phyloP scores from a whole-genome alignment of 306 rosid genomes.

The Cucurbita moschata region DNA sequence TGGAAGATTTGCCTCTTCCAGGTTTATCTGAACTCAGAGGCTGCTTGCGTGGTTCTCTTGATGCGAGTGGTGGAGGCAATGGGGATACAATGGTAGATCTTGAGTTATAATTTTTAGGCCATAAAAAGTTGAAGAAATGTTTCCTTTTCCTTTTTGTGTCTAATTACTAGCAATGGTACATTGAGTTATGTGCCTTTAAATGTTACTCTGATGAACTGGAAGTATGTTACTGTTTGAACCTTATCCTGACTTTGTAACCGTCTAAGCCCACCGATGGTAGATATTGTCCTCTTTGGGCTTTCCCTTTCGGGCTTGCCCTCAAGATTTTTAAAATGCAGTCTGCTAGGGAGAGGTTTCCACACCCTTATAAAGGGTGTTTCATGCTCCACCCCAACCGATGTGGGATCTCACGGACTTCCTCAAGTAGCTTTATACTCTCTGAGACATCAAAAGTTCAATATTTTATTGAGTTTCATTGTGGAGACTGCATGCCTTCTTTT shows the following conservation, averaged over 20 bases:
- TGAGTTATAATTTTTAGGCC: conserved; percentile 4
- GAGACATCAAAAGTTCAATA: neutral
- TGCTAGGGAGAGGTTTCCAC: too few relatives aligned
- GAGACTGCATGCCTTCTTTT: neutral
- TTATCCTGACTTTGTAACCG: neutral
- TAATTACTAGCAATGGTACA: neutral
- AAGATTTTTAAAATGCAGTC: too few relatives aligned
- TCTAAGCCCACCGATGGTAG: too few relatives aligned
- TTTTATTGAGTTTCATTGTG: neutral
- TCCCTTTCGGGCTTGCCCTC: too few relatives aligned
- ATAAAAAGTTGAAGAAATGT: neutral
- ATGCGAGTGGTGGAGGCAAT: conserved; percentile 94
- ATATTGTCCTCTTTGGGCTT: too few relatives aligned
- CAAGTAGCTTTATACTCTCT: neutral
- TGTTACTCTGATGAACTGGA: neutral
- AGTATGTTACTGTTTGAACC: neutral
- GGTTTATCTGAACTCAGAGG: conserved; percentile 82
- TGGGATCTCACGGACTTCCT: too few relatives aligned
- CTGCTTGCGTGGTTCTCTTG: conserved; percentile 79
- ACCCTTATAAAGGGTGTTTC: too few relatives aligned
- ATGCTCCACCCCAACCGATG: too few relatives aligned
- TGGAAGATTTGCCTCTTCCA: conserved; percentile 66
- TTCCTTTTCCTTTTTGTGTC: neutral
- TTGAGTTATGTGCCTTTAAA: neutral
- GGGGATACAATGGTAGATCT: conserved; percentile 79